A percentile compares a stretch with the other conserved stretches of the same genome.
Conservation (phyloP, 2,329 filamentous ascomycete species). For the Fusarium brevicatenulatum region DNA sequence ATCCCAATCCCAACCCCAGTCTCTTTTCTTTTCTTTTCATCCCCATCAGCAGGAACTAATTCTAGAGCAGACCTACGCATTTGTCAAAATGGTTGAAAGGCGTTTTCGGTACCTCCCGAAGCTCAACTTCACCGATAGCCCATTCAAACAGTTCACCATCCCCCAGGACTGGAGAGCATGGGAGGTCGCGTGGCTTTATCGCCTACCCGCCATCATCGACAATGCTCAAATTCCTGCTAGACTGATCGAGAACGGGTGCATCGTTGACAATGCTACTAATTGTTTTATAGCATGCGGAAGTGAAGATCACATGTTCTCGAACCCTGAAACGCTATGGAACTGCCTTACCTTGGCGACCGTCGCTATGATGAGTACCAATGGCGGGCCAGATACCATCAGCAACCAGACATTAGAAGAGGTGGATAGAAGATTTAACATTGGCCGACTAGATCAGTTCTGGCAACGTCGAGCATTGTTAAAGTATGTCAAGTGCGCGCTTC, state of each 20-base stretch:
- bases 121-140: not conserved
- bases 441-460: rapidly evolving
- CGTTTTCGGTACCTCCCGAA: not conserved
- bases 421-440: rapidly evolving
- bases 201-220: not conserved
- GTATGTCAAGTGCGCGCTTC: not conserved
- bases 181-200: not conserved
- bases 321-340: slow-evolving; percentile 20
- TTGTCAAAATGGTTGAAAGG: not conserved
- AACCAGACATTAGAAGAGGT: rapidly evolving
- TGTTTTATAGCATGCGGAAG: not conserved
- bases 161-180: not conserved
- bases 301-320: not conserved
- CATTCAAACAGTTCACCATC: not conserved
- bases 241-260: not conserved
- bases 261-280: not conserved
- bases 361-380: not conserved
- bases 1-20: too few species aligned
- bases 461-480: rapidly evolving
- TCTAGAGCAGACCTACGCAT: rapidly evolving
- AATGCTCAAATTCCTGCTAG: not conserved
- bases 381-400: not conserved
- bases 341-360: slow-evolving; percentile 12
- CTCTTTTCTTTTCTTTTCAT: rapidly evolving
- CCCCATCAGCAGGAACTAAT: rapidly evolving